These are phyloP conservation scores for Dothidotthia symphoricarpi DNA, from an alignment of 2,329 filamentous ascomycete species.

Conservation along the genomic window DNA sequence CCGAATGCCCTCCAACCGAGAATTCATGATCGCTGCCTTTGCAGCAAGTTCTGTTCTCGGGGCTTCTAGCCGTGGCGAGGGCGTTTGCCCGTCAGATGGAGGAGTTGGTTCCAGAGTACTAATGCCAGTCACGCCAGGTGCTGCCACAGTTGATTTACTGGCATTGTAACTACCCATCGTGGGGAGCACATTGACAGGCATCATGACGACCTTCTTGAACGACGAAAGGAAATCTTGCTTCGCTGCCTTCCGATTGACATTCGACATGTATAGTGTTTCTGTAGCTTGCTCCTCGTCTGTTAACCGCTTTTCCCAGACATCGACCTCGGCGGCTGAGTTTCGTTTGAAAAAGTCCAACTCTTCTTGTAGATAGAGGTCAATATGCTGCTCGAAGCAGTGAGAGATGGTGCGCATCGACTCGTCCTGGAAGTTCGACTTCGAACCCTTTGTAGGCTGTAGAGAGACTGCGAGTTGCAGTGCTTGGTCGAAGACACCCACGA, in stretches of 20 bases:
- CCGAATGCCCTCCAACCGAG: conserved; percentile 88
- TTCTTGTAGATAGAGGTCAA: conserved; percentile 90
- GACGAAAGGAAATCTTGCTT: conserved; percentile 95
- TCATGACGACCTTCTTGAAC: conserved; percentile 99
- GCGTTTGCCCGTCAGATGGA: conserved; percentile 29
- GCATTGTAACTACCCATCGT: conserved; percentile 51
- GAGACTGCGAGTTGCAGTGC: conserved; percentile 73
- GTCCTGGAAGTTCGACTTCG: conserved; percentile 59
- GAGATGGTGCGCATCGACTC: conserved; percentile 67
- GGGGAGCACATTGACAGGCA: conserved; percentile 89
- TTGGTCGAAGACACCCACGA: conserved; percentile 87
- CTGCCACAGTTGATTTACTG: conserved; percentile 35
- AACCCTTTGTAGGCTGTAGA: conserved; percentile 65
- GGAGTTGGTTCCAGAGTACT: conserved; percentile 28
- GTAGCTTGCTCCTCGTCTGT: conserved; percentile 86
- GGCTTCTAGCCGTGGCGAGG: conserved; percentile 58
- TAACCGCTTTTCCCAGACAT: conserved; percentile 85
- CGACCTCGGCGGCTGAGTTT: conserved; percentile 73
- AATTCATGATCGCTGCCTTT: conserved; percentile 97
- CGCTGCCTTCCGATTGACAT: conserved; percentile 88
- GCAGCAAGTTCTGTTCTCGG: conserved; percentile 90
- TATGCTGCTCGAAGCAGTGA: conserved; percentile 81
- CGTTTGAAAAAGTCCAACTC: conserved; percentile 83
- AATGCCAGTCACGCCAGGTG: conserved; percentile 25
- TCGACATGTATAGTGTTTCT: conserved; percentile 95